These are phyloP conservation scores for Amoebophrya sp. DNA, from an alignment of 169 alveolate species.

Conservation along the genomic window DNA sequence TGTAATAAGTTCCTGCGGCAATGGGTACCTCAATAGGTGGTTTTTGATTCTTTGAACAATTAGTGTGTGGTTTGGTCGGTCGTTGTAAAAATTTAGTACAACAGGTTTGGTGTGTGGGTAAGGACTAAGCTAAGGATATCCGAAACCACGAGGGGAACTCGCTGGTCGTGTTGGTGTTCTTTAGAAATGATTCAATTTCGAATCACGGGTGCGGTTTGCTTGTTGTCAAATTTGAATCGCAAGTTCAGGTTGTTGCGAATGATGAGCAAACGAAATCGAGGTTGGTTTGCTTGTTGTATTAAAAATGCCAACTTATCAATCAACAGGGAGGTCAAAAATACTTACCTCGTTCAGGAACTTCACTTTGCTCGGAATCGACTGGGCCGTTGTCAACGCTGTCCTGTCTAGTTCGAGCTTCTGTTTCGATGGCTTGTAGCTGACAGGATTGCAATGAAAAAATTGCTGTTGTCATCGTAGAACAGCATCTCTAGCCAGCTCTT, in stretches of 20 bases:
- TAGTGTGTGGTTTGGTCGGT: too few species aligned
- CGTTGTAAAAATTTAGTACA: background rate
- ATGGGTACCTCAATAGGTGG: background rate
- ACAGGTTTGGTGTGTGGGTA: background rate
- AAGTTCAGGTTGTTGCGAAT: too few species aligned
- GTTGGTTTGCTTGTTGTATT: too few species aligned
- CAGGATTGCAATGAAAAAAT: background rate
- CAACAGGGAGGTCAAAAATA: background rate
- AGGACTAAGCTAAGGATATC: background rate
- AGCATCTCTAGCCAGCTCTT: background rate
- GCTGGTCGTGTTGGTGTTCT: too few species aligned
- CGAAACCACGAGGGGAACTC: background rate
- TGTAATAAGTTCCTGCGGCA: background rate
- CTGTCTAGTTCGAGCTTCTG: background rate
- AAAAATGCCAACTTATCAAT: too few species aligned
- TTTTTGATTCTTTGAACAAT: background rate
- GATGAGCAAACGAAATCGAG: too few species aligned
- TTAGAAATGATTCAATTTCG: too few species aligned
- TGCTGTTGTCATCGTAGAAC: background rate
- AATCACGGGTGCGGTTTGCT: too few species aligned
- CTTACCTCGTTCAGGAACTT: background rate
- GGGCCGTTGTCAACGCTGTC: background rate
- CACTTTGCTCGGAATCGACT: background rate
- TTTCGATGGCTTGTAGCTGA: background rate
- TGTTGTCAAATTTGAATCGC: too few species aligned